Base-by-base conservation (phyloP, 192 early-diverging fungal genomes). In the Entophlyctis helioformis region DNA sequence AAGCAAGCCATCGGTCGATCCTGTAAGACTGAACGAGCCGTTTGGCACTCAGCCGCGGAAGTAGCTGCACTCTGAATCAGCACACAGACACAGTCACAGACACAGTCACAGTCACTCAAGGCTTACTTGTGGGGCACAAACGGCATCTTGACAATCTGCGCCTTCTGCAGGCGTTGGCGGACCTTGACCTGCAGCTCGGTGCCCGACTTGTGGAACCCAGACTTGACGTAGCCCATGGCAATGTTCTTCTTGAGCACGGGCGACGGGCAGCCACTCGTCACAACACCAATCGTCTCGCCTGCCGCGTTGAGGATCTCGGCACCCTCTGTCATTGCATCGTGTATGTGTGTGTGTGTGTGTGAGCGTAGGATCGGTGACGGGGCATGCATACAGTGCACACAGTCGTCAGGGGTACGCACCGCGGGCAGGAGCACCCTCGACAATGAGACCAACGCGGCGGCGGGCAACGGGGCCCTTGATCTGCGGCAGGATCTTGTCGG, bases 161-260 rank as follows among this genome's bases (percentile, higher is more conserved):
- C 95, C 37, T 84, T 80, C 53, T 93, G 84, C 33, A 85, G 46
- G 51, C 79, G 76, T 57, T 80, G 80, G 60, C 95, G 80, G 37
- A 98, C 95, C 56, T 83, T 78, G 38, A 98, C 91, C 67, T 80
- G 66, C 26, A 98, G 67, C 47, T 80, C 71, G n/a, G 95, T 96
- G n/a, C 84, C 87, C 19, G 59, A 62, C 78, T 96, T 96, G 68
- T 90, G 85, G 64, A 79, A 72, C 9, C 91, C 90, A 48, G 75
- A 76, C 59, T 78, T 67, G 32, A 98, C 87, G 50, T 94, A 95
- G 0, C 84, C 95, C 92, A 98, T 98, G 12, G 92, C 95, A 50
- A 98, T 69, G 70, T 98, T 98, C 69, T 91, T 85, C 67, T 89
- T 87, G 31, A 91, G 71, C 2, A 79, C 77, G 2, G 95, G 95